Base-by-base conservation (phyloP, 192 early-diverging fungal species). In the Mortierella claussenii region DNA sequence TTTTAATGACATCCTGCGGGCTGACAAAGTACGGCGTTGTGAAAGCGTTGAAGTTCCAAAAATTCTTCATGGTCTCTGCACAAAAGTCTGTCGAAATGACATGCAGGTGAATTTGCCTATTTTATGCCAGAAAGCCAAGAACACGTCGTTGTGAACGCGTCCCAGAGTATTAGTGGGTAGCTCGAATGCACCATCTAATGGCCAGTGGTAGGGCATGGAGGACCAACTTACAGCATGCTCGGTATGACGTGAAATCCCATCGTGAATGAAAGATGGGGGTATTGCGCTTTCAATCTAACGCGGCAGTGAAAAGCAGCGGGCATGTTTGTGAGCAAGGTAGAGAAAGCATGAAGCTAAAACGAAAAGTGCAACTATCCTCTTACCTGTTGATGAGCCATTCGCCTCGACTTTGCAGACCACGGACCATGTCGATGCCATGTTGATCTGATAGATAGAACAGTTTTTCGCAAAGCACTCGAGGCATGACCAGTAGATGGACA, bases 231-330 rank as follows among this genome's bases (percentile, higher is more conserved):
- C 84, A 58, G 67, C 84, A 91, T 86, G 27, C 83, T 84, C 0
- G 87, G 86, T 13, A 91, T 32, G 1, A 80, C 78, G 50, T 91
- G 89, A 59, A 91, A 88, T 9, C 89, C 89, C 46, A 79, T 78
- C n/a, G 78, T 82, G 56, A 89, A 86, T 8, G 50, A 32, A 3
- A 64, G 46, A 47, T 65, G 28, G 5, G 66, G 63, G 17, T 46
- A 59, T 36, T 57, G 69, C 26, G 26, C 45, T 34, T 58, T 65
- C 40, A 74, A 34, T 11, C 79, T 80, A 36, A 1, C 13, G n/a
- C n/a, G n/a, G n/a, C n/a, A n/a, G n/a, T n/a, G n/a, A n/a, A n/a
- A n/a, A n/a, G n/a, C n/a, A n/a, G n/a, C n/a, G n/a, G 44, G 2
- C 24, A 10, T 36, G 13, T 13, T 32, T 11, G 10, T 24, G 18